Evolutionary conservation across 306 rosid genomes (phyloP).

Genomic region (Oemleria cerasiformis): DNA sequence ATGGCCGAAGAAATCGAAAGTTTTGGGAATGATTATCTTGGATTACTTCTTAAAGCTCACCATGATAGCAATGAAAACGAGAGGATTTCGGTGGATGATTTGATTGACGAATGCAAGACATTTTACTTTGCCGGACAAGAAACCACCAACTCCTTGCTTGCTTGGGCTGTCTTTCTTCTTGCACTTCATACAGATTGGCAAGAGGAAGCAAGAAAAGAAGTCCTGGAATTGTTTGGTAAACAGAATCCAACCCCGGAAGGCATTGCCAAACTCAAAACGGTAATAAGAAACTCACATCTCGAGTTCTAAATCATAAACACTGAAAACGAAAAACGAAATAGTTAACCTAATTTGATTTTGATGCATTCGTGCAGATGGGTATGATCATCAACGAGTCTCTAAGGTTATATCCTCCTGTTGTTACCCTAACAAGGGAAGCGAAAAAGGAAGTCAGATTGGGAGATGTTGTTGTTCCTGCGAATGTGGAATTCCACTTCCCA

Average conservation of each 20-base stretch:
- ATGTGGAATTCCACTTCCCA: neutral
- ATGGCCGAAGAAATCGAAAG: conserved; percentile 4
- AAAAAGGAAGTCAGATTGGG: conserved; percentile 22
- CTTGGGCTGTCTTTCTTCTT: conserved; percentile 28
- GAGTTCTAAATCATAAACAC: too few relatives aligned
- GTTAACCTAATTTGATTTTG: neutral
- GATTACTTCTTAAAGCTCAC: conserved; percentile 28
- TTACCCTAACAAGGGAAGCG: neutral
- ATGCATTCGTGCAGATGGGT: conserved; percentile 23
- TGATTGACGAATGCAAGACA: conserved; percentile 32
- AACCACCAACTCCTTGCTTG: conserved; percentile 24
- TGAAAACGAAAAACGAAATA: too few relatives aligned
- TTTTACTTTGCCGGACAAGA: conserved; percentile 29
- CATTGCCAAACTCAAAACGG: conserved; percentile 20
- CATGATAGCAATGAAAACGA: conserved; percentile 17
- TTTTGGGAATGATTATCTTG: conserved; percentile 34
- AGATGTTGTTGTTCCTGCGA: conserved; percentile 20
- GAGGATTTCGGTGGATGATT: conserved; percentile 10
- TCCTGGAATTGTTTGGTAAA: conserved; percentile 18
- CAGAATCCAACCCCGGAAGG: conserved; percentile 17
- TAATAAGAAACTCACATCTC: neutral
- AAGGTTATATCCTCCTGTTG: conserved; percentile 31
- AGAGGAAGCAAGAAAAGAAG: conserved; percentile 32
- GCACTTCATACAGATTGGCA: conserved; percentile 36
- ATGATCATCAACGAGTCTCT: conserved; percentile 29